Conservation (phyloP, 208 protist genomes). For the Crithidia fasciculata region DNA sequence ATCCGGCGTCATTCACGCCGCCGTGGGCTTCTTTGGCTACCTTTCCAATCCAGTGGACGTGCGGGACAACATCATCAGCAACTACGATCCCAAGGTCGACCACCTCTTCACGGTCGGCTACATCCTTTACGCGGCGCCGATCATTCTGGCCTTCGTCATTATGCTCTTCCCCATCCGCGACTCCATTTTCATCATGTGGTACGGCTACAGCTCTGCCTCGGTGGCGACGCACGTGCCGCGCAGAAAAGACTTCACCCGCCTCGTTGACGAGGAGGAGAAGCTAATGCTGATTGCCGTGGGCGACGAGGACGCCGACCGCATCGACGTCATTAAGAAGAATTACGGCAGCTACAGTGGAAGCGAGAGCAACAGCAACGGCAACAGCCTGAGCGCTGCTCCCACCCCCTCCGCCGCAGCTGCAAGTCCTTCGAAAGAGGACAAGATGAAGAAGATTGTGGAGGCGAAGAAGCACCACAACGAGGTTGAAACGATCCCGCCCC, state of each 20-base stretch:
- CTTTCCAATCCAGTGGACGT: slow-evolving; percentile 59
- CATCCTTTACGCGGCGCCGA: slow-evolving; percentile 59
- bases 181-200: slow-evolving; percentile 82
- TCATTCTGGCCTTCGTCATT: slow-evolving; percentile 68
- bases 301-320: slow-evolving; percentile 5
- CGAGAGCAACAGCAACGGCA: too few relatives aligned
- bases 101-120: slow-evolving; percentile 67
- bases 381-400: too few relatives aligned
- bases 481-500: slow-evolving; percentile 46
- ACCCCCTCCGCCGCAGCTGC: too few relatives aligned
- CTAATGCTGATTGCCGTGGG: slow-evolving; percentile 27
- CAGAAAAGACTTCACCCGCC: slow-evolving; percentile 43
- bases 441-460: slow-evolving; percentile 32
- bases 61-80: slow-evolving; percentile 81
- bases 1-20: slow-evolving; percentile 56
- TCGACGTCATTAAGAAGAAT: slow-evolving; percentile 2
- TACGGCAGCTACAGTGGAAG: slow-evolving; percentile 7
- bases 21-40: slow-evolving; percentile 80
- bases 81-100: slow-evolving; percentile 75
- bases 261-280: slow-evolving; percentile 46
- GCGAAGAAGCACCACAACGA: slow-evolving; percentile 46
- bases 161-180: slow-evolving; percentile 81
- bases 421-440: not conserved
- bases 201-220: slow-evolving; percentile 68
- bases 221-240: slow-evolving; percentile 68